phyloP scores from a whole-genome alignment of 163 green algal genomes.

The Volvox carteri region DNA sequence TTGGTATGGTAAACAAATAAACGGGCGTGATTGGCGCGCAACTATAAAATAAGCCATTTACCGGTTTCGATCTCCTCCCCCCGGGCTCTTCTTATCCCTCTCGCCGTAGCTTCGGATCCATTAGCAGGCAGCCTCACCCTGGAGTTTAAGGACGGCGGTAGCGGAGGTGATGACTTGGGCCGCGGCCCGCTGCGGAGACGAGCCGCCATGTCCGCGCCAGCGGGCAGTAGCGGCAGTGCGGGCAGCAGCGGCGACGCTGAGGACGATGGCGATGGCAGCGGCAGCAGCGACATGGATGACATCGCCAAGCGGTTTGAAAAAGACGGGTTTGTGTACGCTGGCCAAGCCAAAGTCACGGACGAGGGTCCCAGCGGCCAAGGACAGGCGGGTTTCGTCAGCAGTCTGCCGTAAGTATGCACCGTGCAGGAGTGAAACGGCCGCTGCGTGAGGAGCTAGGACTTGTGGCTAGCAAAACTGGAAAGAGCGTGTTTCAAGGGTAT shows the following conservation, averaged over 20 bases:
- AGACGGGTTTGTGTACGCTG: conserved; percentile 28
- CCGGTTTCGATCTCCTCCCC: too few species aligned
- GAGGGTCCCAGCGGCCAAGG: background rate
- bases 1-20: too few species aligned
- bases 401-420: background rate
- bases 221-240: background rate
- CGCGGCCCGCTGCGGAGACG: background rate
- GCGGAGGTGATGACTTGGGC: background rate
- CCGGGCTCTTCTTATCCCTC: too few species aligned
- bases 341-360: background rate
- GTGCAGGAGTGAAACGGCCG: too few species aligned
- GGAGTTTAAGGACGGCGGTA: background rate
- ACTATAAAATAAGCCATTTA: too few species aligned
- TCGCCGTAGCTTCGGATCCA: background rate
- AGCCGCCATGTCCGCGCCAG: background rate
- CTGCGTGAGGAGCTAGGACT: too few species aligned
- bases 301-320: background rate
- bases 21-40: too few species aligned
- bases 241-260: background rate
- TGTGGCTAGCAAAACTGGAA: too few species aligned
- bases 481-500: too few species aligned
- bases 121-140: background rate
- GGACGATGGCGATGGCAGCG: background rate
- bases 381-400: background rate
- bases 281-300: background rate